phyloP scores from a whole-genome alignment of 2,329 filamentous ascomycete species.

The Lachnellula subtilissima region DNA sequence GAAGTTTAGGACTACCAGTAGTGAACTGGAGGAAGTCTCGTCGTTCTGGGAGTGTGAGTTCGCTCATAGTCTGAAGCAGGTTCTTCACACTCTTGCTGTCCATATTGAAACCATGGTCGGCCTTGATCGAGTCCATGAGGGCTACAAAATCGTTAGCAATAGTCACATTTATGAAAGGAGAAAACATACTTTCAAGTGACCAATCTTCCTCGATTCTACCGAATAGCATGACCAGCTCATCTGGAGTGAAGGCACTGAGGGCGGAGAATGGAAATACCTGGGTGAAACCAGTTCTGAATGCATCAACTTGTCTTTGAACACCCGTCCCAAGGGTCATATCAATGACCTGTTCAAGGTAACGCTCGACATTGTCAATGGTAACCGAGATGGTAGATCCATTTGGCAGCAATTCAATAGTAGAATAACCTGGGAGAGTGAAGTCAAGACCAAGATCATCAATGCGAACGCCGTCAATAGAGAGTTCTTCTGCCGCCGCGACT shows the following conservation, averaged over 20 bases:
- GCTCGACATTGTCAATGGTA: conserved; percentile 85
- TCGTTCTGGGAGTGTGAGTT: conserved; percentile 67
- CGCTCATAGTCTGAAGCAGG: conserved; percentile 89
- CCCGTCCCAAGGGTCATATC: conserved; percentile 88
- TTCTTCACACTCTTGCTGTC: conserved; percentile 95
- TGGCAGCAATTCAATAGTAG: conserved; percentile 74
- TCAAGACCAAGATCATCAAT: conserved; percentile 89
- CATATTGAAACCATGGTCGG: conserved; percentile 97
- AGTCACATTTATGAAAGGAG: background rate
- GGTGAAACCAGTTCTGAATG: conserved; percentile 86
- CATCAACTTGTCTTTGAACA: conserved; percentile 82
- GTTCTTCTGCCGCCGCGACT: conserved; percentile 59
- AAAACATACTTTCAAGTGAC: conserved; percentile 84
- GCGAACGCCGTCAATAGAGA: conserved; percentile 68
- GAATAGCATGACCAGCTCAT: conserved; percentile 91
- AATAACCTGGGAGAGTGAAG: conserved; percentile 91
- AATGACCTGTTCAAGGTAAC: conserved; percentile 83
- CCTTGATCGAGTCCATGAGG: conserved; percentile 96
- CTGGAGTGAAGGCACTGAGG: conserved; percentile 87
- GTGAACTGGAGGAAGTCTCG: conserved; percentile 97
- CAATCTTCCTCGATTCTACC: conserved; percentile 92
- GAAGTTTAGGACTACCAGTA: conserved; percentile 94
- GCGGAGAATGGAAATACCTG: conserved; percentile 95
- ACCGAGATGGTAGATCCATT: conserved; percentile 71
- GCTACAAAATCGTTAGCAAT: conserved; percentile 45